Evolutionary conservation across 768 basidiomycete species (phyloP), one percentile per base, ranked within the genome.

Genomic region (Dentipellis sp.): DNA sequence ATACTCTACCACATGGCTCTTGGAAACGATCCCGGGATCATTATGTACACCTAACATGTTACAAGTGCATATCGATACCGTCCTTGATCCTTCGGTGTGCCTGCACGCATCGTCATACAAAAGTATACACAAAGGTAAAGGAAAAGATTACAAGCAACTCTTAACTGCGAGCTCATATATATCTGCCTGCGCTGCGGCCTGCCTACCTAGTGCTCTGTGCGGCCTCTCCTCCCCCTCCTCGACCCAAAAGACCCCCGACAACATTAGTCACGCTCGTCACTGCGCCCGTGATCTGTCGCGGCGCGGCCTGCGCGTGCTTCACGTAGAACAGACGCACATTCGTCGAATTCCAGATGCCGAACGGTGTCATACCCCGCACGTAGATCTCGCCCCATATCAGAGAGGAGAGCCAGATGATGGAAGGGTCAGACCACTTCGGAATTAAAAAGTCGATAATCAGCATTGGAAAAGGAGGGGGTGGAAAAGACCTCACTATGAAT

Each of bases 351-450:
- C 94, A 97, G 45, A 94, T 82, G 11, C 89, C 91, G 21, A 93
- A 74, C 1, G 88, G 88, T 1, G 85, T 81, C 82, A 94, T 88
- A 5, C 86, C 88, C 49, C 88, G 85, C 19, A 97, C 88, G 66
- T 94, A 99, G 17, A 95, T 81, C 66, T 94, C 91, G 40, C 97
- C 94, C 94, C 95, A 99, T 19, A 94, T 84, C 53, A 97, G 72
- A 1, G 91, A 93, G 4, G 93, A 90, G 38, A 95, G 76, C 95
- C 97, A 97, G 16, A 94, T 79, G 57, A 88, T 76, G 2, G 92
- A 94, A 1, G 91, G 86, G 62, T 94, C 89, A 11, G 93, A 89
- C 94, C 94, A 97, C 91, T 94, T 56, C 9, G 35, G n/a, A 29
- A 29, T 29, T 6, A 3, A 29, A 29, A 29, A 6, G 6, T 29